Percentiles rank a stretch among this genome's conserved stretches.
Evolutionary conservation across 2,329 filamentous ascomycete species (phyloP).

Genomic region (Ophiostoma ips): DNA sequence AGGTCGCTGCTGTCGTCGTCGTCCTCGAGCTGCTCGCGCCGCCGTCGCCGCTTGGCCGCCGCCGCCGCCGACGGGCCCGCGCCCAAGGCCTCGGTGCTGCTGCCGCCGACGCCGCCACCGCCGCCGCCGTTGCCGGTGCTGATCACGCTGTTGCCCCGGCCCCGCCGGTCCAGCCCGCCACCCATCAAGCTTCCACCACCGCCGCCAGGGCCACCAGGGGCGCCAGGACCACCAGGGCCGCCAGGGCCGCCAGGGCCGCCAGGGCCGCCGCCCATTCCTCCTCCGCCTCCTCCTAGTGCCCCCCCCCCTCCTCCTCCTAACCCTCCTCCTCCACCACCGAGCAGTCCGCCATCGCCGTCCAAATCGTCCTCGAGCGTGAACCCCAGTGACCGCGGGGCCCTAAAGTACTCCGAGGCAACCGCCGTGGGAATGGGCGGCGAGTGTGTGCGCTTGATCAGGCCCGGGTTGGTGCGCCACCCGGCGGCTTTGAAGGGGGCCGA

Average conservation of each 20-base stretch:
- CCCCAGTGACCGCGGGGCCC: conserved; percentile 49
- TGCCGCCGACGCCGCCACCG: background rate
- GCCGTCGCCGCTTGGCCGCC: conserved; percentile 50
- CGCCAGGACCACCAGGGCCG: too few species aligned
- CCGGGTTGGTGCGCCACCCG: conserved; percentile 62
- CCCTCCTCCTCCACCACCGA: conserved; percentile 25
- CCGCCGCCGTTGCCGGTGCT: background rate
- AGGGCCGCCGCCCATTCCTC: background rate
- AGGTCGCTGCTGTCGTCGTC: conserved; percentile 78
- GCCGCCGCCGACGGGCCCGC: conserved; percentile 49
- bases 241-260: too few species aligned
- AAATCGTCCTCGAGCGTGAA: conserved; percentile 56
- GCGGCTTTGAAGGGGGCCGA: conserved; percentile 70
- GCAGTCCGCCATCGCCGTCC: conserved; percentile 60
- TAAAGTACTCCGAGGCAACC: conserved; percentile 72
- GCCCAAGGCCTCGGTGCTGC: background rate
- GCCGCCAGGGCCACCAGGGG: too few species aligned
- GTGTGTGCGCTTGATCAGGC: conserved; percentile 69
- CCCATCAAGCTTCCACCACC: conserved; percentile 47
- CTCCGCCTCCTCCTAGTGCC: background rate
- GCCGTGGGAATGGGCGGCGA: conserved; percentile 77
- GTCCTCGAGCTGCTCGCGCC: conserved; percentile 65
- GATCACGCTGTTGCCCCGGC: background rate
- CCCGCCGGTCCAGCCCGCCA: background rate
- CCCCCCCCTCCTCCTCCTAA: background rate